Conservation (phyloP, 129 eudicot genomes). For the Flaveria bidentis region DNA sequence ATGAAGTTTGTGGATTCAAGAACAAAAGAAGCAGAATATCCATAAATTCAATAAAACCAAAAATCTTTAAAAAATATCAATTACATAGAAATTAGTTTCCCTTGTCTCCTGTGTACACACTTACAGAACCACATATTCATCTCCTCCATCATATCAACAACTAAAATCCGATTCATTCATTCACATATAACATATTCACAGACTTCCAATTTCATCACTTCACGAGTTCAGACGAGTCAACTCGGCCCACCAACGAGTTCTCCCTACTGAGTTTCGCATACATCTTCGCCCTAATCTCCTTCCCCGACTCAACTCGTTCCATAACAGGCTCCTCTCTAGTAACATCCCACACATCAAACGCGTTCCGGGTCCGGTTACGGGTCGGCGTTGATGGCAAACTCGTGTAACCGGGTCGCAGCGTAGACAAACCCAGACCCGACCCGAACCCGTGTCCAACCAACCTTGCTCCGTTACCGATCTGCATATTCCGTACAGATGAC, state of each 20-base stretch:
- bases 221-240: slow-evolving; percentile 54
- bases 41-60: slow-evolving; percentile 19
- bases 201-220: slow-evolving; percentile 20
- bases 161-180: neutral
- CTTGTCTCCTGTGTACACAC: slow-evolving; percentile 28
- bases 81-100: slow-evolving; percentile 33
- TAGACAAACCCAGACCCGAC: slow-evolving; percentile 43
- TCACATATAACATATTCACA: slow-evolving; percentile 19
- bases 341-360: slow-evolving; percentile 59
- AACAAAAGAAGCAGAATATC: neutral
- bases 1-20: too few relatives aligned
- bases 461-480: slow-evolving; percentile 42
- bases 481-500: slow-evolving; percentile 55
- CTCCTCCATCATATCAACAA: slow-evolving; percentile 20
- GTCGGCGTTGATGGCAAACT: slow-evolving; percentile 58
- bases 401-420: slow-evolving; percentile 46
- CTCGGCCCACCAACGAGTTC: slow-evolving; percentile 66
- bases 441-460: slow-evolving; percentile 38
- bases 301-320: slow-evolving; percentile 96
- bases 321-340: slow-evolving; percentile 65
- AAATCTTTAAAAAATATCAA: slow-evolving; percentile 7
- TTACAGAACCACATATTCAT: slow-evolving; percentile 25
- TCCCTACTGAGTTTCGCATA: slow-evolving; percentile 77
- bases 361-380: slow-evolving; percentile 38
- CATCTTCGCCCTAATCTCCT: slow-evolving; percentile 66